Base-by-base conservation (phyloP, 2,329 filamentous ascomycete species). In the Keithomyces neogunnii region DNA sequence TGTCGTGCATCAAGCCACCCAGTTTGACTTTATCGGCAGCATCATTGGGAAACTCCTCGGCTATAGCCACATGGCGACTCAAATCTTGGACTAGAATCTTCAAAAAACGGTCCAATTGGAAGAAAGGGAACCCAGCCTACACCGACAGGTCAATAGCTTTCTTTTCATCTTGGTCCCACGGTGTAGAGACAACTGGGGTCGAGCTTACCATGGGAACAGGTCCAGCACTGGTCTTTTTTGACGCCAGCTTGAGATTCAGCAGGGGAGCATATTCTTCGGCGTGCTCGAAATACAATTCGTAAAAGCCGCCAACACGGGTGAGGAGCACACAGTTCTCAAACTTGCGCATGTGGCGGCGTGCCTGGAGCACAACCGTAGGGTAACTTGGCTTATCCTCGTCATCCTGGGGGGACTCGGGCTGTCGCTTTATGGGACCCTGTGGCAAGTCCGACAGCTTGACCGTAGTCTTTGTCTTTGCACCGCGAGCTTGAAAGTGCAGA, bases 211-310 rank as follows among this genome's bases (percentile, higher is more conserved):
- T 97, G 5, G 91, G 73, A 19, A 99, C 88, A 28, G 81, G 79
- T 1, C 86, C 88, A 7, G 84, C 84, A 56, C 72, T 87, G n/a
- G 87, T 89, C 67, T 83, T 90, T 66, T 89, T 93, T 51, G 80
- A 80, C 2, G 86, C 84, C 50, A 95, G 83, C 68, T 96, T 97
- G 62, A 99, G 72, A 61, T 90, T 93, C 56, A 99, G 75, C 44
- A 95, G 73, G 1, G 90, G 88, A 2, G 87, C 92, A 66, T 86
- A 87, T 63, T 96, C 85, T 53, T 95, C 88, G 9, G 95, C 93
- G 66, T 99, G 91, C 61, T 95, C 87, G 67, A 97, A 95, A 71
- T 99, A 99, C 53, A 99, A 74, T 79, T 99, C 93, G 69, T 97
- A 99, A 70, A 99, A 99, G 54, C 91, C 86, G 51, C 93, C 93